Conservation (phyloP, 805 yeast species). For the Ogataea nonfermentans region DNA sequence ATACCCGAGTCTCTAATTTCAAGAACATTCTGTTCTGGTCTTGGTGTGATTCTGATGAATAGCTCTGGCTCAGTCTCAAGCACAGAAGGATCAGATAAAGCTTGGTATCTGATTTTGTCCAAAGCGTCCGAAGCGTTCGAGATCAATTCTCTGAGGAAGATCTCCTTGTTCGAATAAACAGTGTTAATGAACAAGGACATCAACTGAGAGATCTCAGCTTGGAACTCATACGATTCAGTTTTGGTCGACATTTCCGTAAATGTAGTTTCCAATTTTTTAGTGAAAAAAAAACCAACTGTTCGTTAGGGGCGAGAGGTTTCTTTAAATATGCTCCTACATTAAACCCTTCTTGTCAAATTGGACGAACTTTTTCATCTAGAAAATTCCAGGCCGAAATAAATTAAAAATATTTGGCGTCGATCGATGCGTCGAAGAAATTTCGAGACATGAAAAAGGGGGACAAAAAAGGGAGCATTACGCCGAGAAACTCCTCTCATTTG, state of each 20-base stretch:
- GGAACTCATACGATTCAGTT: constrained; percentile 89
- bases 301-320: constrained; percentile 3
- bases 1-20: constrained; percentile 99
- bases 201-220: constrained; percentile 99
- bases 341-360: constrained; percentile 9
- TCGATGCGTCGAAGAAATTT: constrained; percentile 14
- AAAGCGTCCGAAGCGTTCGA: constrained; percentile 99
- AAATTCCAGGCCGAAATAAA: constrained; percentile 14
- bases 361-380: constrained; percentile 20
- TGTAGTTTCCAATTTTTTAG: constrained; percentile 8
- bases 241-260: constrained; percentile 33
- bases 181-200: constrained; percentile 99
- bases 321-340: constrained; percentile 6
- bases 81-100: constrained; percentile 86
- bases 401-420: background rate
- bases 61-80: constrained; percentile 95
- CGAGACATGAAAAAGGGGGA: constrained; percentile 2
- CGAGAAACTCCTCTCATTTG: background rate
- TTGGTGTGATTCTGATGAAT: constrained; percentile 96
- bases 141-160: constrained; percentile 97
- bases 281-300: constrained; percentile 6
- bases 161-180: constrained; percentile 98
- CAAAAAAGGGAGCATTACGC: background rate
- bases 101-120: constrained; percentile 97
- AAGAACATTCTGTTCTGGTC: constrained; percentile 87